Conservation (phyloP, 1,284 basidiomycete genomes). For the Sanghuangporus weigelae region DNA sequence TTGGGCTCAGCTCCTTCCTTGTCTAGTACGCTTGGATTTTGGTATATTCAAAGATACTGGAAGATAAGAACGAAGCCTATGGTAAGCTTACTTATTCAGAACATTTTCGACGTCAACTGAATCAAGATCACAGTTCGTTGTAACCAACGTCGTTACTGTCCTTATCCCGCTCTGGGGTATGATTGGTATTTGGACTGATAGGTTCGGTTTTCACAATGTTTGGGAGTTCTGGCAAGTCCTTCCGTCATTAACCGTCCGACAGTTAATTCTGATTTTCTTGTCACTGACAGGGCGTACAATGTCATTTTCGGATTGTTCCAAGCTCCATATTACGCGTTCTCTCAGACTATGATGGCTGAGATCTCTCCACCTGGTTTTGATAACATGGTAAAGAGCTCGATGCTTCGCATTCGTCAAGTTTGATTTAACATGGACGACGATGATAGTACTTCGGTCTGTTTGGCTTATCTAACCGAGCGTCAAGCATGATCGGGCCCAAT, state of each 20-base stretch:
- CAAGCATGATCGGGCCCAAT: slow-evolving; percentile 76
- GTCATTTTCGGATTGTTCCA: slow-evolving; percentile 80
- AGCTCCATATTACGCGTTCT: slow-evolving; percentile 82
- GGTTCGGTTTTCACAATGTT: slow-evolving; percentile 75
- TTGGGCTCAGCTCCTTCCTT: slow-evolving; percentile 1
- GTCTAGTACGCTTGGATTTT: slow-evolving; percentile 63
- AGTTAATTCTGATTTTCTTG: not conserved
- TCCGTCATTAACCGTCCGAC: no score
- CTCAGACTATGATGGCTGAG: slow-evolving; percentile 86
- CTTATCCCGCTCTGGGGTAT: slow-evolving; percentile 83
- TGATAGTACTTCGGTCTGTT: slow-evolving; percentile 75
- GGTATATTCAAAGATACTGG: slow-evolving; percentile 76
- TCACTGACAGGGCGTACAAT: slow-evolving; percentile 60
- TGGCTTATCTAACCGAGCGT: slow-evolving; percentile 77
- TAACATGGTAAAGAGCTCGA: slow-evolving; percentile 53
- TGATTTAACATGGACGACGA: not conserved
- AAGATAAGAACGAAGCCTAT: slow-evolving; percentile 75
- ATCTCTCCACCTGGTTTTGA: slow-evolving; percentile 78
- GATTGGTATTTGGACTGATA: slow-evolving; percentile 77
- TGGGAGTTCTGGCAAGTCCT: slow-evolving; percentile 75
- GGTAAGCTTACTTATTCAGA: slow-evolving; percentile 34
- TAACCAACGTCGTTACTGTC: slow-evolving; percentile 73
- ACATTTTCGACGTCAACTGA: not conserved
- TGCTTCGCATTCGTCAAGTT: not conserved
- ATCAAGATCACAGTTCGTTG: slow-evolving; percentile 48